phyloP scores from a whole-genome alignment of 495 filamentous ascomycete species.

The Aspergillus panamensis region DNA sequence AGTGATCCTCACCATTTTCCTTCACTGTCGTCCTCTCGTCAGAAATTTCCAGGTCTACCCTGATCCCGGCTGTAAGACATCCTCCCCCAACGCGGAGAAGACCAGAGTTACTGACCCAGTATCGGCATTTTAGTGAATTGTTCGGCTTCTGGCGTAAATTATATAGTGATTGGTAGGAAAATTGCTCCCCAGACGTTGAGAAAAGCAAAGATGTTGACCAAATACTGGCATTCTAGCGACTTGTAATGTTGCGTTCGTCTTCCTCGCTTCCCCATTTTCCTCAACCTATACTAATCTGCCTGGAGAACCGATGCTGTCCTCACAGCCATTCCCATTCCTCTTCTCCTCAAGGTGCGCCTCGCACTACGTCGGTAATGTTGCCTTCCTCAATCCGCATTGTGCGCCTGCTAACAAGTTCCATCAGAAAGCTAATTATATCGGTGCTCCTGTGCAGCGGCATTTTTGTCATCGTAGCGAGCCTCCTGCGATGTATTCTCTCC shows the following conservation, averaged over 20 bases:
- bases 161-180: too few relatives aligned
- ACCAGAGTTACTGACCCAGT: not conserved
- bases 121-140: slow-evolving; percentile 17
- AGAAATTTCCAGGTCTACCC: slow-evolving; percentile 49
- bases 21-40: slow-evolving; percentile 42
- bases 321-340: slow-evolving; percentile 20
- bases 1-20: slow-evolving; percentile 41
- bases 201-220: too few relatives aligned
- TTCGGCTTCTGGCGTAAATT: slow-evolving; percentile 17
- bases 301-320: slow-evolving; percentile 26
- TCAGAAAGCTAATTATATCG: slow-evolving; percentile 20
- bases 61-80: slow-evolving; percentile 33
- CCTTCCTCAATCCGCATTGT: not conserved
- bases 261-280: not conserved
- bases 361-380: slow-evolving; percentile 14
- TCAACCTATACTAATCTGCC: too few relatives aligned
- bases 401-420: not conserved
- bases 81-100: not conserved
- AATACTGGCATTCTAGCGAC: slow-evolving; percentile 17
- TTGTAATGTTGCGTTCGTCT: slow-evolving; percentile 20
- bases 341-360: slow-evolving; percentile 20
- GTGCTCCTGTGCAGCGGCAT: slow-evolving; percentile 23
- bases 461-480: slow-evolving; percentile 24
- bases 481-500: slow-evolving; percentile 25
- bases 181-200: too few relatives aligned